Percentiles rank a stretch among this genome's conserved stretches.
Evolutionary conservation across 2,329 filamentous ascomycete genomes (phyloP).

Genomic region (Hirsutella minnesotensis): DNA sequence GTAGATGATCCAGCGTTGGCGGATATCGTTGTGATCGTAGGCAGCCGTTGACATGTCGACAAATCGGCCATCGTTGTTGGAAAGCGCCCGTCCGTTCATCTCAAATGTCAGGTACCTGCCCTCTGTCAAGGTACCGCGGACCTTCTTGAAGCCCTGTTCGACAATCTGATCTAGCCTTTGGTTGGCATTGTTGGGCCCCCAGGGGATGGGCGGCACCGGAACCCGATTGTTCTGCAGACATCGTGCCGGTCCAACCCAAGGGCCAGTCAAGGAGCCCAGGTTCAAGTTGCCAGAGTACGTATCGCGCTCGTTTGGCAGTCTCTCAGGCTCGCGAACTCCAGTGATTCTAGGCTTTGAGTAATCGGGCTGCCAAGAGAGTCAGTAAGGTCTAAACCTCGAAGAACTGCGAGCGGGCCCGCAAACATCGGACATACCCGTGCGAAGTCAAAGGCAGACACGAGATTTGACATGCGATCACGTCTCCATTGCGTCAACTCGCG

Average conservation of each 20-base stretch:
- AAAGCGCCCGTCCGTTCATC: conserved; percentile 25
- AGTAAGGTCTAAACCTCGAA: background rate
- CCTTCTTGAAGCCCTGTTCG: conserved; percentile 39
- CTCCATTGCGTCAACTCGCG: conserved; percentile 14
- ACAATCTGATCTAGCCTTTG: conserved; percentile 71
- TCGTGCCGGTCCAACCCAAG: conserved; percentile 8
- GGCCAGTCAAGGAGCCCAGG: conserved; percentile 8
- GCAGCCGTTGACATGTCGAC: conserved; percentile 4
- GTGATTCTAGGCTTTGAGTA: conserved; percentile 5
- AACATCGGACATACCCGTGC: conserved; percentile 21
- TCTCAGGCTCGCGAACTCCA: background rate
- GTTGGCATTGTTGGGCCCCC: conserved; percentile 39
- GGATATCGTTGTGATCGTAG: conserved; percentile 21
- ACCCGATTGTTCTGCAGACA: conserved; percentile 6
- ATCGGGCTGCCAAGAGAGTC: conserved; percentile 3
- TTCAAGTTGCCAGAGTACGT: conserved; percentile 6
- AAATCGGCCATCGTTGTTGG: conserved; percentile 15
- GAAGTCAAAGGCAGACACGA: conserved; percentile 25
- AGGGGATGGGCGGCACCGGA: conserved; percentile 6
- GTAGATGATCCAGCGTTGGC: conserved; percentile 38
- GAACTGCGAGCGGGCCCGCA: too few relatives aligned
- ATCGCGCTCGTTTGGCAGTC: conserved; percentile 1
- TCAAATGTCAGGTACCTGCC: conserved; percentile 41
- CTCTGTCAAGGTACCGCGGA: conserved; percentile 39
- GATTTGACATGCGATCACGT: conserved; percentile 15